phyloP scores from a whole-genome alignment of 352 stramenopile species.

The Nothophytophthora sp. region DNA sequence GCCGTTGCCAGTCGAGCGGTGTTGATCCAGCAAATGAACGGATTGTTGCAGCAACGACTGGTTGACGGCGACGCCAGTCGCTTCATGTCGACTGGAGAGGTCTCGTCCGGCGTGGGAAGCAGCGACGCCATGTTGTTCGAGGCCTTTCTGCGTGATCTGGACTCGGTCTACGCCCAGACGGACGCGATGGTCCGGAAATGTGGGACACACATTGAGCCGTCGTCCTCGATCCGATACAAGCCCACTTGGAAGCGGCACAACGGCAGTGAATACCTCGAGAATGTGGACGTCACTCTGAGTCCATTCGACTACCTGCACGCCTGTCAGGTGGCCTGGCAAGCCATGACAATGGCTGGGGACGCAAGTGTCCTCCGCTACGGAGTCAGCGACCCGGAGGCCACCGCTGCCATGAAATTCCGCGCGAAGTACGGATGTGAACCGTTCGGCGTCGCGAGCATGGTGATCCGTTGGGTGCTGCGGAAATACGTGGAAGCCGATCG shows the following conservation, averaged over 20 bases:
- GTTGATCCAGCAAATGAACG: conserved; percentile 25
- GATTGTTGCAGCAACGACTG: conserved; percentile 10
- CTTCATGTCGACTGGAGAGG: too few species aligned
- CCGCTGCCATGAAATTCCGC: conserved; percentile 24
- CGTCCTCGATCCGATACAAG: conserved; percentile 17
- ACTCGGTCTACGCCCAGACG: conserved; percentile 23
- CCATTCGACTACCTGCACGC: conserved; percentile 23
- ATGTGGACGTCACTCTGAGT: conserved; percentile 18
- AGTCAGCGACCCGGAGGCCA: conserved; percentile 16
- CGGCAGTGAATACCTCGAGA: conserved; percentile 20
- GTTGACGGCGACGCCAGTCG: background rate
- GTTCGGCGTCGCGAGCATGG: conserved; percentile 10
- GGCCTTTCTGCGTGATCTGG: conserved; percentile 26
- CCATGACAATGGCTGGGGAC: conserved; percentile 14
- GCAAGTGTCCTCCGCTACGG: conserved; percentile 9
- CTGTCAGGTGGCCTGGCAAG: conserved; percentile 13
- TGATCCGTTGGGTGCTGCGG: conserved; percentile 13
- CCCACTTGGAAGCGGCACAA: conserved; percentile 13
- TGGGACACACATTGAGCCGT: conserved; percentile 10
- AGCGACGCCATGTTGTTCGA: conserved; percentile 14
- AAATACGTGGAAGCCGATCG: conserved; percentile 38
- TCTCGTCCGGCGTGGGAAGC: conserved; percentile 10
- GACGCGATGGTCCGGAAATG: conserved; percentile 11
- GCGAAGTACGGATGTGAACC: conserved; percentile 31
- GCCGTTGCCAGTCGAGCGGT: conserved; percentile 17